These are phyloP conservation scores for Russula dissimulans DNA, from an alignment of 768 basidiomycete genomes.

Conservation along the genomic window DNA sequence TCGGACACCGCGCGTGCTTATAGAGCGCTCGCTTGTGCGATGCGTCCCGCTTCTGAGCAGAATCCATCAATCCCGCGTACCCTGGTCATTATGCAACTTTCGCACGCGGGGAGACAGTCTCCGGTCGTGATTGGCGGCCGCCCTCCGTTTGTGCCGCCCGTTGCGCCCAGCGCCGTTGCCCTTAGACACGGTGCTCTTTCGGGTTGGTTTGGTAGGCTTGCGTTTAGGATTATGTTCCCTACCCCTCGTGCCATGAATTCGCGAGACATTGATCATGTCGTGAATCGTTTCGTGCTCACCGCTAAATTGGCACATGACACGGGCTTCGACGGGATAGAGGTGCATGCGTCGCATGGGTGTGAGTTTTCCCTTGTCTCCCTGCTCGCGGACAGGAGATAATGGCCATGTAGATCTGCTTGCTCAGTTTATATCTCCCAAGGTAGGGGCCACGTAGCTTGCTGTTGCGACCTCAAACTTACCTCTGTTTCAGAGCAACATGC, in stretches of 20 bases:
- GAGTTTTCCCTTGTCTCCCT: conserved; percentile 26
- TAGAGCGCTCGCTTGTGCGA: conserved; percentile 37
- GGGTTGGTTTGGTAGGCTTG: conserved; percentile 27
- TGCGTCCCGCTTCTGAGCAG: conserved; percentile 32
- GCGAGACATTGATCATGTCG: conserved; percentile 50
- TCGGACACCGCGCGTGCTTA: conserved; percentile 43
- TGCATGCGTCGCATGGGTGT: conserved; percentile 87
- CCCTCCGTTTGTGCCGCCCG: conserved; percentile 44
- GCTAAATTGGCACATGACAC: conserved; percentile 53
- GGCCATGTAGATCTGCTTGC: conserved; percentile 55
- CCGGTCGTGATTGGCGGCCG: conserved; percentile 63
- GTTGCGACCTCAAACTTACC: neutral
- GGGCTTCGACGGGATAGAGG: conserved; percentile 80
- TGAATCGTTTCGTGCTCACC: conserved; percentile 56
- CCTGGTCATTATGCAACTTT: conserved; percentile 63
- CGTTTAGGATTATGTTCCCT: conserved; percentile 51
- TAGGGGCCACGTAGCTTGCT: conserved; percentile 21
- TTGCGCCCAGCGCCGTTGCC: conserved; percentile 61
- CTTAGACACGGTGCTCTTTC: conserved; percentile 29
- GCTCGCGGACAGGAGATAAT: neutral
- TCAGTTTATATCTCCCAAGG: conserved; percentile 71
- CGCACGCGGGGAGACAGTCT: conserved; percentile 78
- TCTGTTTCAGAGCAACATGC: conserved; percentile 37
- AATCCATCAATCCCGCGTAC: neutral
- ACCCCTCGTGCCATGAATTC: conserved; percentile 50